These are phyloP conservation scores for Neofusicoccum kwambonambiense DNA, from an alignment of 2,329 filamentous ascomycete genomes.

Conservation along the genomic window DNA sequence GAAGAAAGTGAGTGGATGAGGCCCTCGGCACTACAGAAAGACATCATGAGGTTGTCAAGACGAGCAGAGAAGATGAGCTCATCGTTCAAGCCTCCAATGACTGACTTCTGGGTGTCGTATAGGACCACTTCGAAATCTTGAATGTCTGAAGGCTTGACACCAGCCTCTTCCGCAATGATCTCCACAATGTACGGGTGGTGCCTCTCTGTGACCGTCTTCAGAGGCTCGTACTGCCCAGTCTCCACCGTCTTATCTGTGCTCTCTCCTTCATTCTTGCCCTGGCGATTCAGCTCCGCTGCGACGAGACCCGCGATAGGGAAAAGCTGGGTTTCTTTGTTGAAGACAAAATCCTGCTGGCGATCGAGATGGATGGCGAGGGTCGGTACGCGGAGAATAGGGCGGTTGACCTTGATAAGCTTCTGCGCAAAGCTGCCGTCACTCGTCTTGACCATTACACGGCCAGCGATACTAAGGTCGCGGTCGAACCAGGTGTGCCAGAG, in stretches of 20 bases:
- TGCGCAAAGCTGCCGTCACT: constrained; percentile 72
- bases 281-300: constrained; percentile 82
- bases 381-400: constrained; percentile 86
- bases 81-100: constrained; percentile 83
- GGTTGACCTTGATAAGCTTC: constrained; percentile 85
- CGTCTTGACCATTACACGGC: constrained; percentile 77
- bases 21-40: constrained; percentile 84
- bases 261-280: constrained; percentile 53
- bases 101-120: constrained; percentile 91
- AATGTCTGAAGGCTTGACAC: constrained; percentile 67
- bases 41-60: constrained; percentile 94
- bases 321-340: constrained; percentile 95
- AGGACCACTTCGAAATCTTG: constrained; percentile 96
- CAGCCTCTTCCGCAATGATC: constrained; percentile 77
- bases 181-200: constrained; percentile 88
- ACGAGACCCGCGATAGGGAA: constrained; percentile 90
- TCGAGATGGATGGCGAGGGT: constrained; percentile 94
- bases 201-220: constrained; percentile 74
- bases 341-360: constrained; percentile 79
- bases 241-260: constrained; percentile 42
- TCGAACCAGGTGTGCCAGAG: constrained; percentile 99
- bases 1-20: constrained; percentile 75
- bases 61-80: constrained; percentile 97
- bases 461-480: constrained; percentile 86
- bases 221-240: constrained; percentile 62